Base-by-base conservation (phyloP, 768 basidiomycete species). In the Pleurotus ostreatus region DNA sequence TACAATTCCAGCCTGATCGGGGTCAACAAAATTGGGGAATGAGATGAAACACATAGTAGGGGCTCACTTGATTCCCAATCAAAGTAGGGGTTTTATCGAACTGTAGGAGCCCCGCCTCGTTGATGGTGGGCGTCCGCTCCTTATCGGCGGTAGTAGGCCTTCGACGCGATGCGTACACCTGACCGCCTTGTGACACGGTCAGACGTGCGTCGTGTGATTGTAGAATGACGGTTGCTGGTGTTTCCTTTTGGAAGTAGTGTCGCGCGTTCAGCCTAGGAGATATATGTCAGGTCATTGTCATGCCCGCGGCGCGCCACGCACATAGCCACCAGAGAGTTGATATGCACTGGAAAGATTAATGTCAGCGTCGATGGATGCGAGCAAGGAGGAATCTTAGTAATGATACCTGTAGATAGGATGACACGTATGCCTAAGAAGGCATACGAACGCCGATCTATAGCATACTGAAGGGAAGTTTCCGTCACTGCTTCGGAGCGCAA, bases 271-370 rank as follows among this genome's bases (percentile, higher is more conserved):
- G 20, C 51, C 51, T 53, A 40, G 13, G 30, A 7, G 30, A 34
- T 34, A 11, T 12, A 34, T 12, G 30, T 34, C 30, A 34, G 8
- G 30, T 0, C 8, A 34, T 34, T 11, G 12, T 47, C 48, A 34
- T 18, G 11, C 25, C 30, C 25, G 26, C 4, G 26, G 5, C 4
- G 15, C 16, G 6, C 30, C 7, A 16, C 51, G 34, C 39, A 53
- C 51, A 53, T 53, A 38, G 16, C 51, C 51, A 53, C n/a, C 7
- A 53, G 22, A 15, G 51, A 53, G 38, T 53, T 53, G 39, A 53
- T 53, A n/a, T 53, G 51, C 18, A 53, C 51, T 53, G 30, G 30
- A 9, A 34, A 51, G 30, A 37, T 37, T 3, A n/a, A 16, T 16
- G 25, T 16, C 22, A 37, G 22, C 39, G 16, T 53, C 22, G 34